Evolutionary conservation across 2,329 filamentous ascomycete species (phyloP), one percentile per base, ranked within the genome.

Genomic region (Colletotrichum graminicola): DNA sequence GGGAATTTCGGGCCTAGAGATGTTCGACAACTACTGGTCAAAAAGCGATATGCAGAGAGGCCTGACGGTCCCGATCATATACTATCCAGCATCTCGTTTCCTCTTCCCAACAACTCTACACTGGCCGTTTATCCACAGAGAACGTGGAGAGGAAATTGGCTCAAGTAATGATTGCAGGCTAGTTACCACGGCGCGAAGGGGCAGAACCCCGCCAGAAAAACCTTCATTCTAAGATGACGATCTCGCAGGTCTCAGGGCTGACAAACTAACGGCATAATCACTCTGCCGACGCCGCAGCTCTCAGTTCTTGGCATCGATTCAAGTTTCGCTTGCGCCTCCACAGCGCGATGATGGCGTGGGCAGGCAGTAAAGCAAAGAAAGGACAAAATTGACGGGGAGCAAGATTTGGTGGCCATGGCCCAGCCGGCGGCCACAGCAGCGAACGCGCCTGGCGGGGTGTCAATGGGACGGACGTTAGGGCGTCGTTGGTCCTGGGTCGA

Each of bases 341-440:
- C 60, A 49, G 14, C 21, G 16, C 60, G 23, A 16, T 41, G 45
- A 32, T n/a, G 26, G 60, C 60, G 45, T 51, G 60, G n/a, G 29
- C 34, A 36, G 45, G 39, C n/a, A 56, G 59, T 32, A n/a, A 36
- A n/a, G 29, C 29, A 39, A 51, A 16, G n/a, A 10, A 18, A 41
- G 23, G 14, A 16, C 32, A 23, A 41, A 21, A 3, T 8, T 29
- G 43, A 26, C 43, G 29, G 41, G 18, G 49, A 47, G 45, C 21
- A 47, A 12, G 11, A 36, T 34, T 12, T 10, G 10, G 47, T 29
- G 29, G 21, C 43, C 57, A 32, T 32, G 16, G 10, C 18, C 12
- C 41, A 34, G n/a, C 56, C 18, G 26, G 26, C 18, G 14, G 23
- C 14, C 55, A 29, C 29, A 29, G 29, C 41, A 51, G 49, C 29